Base-by-base conservation (phyloP, 176 grass and related monocot genomes). In the Saccharum spontaneum region DNA sequence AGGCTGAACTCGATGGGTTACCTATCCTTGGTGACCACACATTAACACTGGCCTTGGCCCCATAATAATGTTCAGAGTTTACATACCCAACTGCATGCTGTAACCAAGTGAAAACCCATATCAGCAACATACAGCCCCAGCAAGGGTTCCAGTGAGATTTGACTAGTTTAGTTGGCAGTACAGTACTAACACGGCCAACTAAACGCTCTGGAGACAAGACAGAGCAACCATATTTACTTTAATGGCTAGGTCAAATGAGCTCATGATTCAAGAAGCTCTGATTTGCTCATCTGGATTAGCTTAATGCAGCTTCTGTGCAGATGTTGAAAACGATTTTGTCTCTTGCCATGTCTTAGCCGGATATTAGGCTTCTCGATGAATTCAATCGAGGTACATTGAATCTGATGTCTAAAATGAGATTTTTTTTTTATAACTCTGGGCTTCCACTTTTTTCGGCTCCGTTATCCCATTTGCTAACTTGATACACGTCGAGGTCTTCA, bases 1-100 rank as follows among this genome's bases (percentile, higher is more conserved):
- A 98, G 79, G 83, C 96, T 98, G 85, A 95, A 98, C 89, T 98
- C 96, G 89, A 71, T 37, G 89, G 79, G 30, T 85, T 83, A 40
- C 85, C 85, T 73, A 98, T 87, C 77, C 68, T 83, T 3, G 96
- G 96, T 48, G 93, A 89, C 96, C 96, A 98, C 89, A 98, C 96
- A 72, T 93, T 98, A 48, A 98, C 87, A 87, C 87, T 95, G 12
- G 90, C 91, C 67, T 83, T 98, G 55, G 96, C 96, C 15, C 96
- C 96, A 57, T 95, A 98, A 34, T 93, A 93, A 45, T 87, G 73
- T 39, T 89, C 87, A 20, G 77, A 90, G 28, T 85, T 90, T 20
- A 87, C 89, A 70, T 95, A 98, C 2, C 93, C 96, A 23, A 95
- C 96, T 48, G 96, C 91, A 85, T 98, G 95, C 95, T 98, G 89